Conservation (phyloP, 345 rosid genomes). For the Rhodamnia argentea region DNA sequence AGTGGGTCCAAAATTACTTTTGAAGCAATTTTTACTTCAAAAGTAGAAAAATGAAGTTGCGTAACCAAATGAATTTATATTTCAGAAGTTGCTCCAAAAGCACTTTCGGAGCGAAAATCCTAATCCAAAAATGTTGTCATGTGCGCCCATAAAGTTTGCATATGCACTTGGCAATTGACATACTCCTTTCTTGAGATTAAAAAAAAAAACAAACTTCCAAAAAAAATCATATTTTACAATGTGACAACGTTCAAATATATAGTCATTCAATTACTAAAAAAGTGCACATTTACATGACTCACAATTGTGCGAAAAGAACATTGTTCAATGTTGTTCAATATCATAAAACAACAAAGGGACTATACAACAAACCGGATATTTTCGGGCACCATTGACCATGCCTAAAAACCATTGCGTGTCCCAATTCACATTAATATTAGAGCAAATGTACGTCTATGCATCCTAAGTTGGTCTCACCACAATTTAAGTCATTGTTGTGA, state of each 20-base stretch:
- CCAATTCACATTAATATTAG: not conserved
- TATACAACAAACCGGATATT: not conserved
- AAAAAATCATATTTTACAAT: not conserved
- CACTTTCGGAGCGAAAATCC: too few species aligned
- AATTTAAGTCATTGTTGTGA: not conserved
- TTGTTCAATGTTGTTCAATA: rapidly evolving
- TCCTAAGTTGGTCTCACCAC: not conserved
- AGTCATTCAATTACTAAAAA: not conserved
- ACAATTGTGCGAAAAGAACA: not conserved
- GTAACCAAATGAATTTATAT: too few species aligned
- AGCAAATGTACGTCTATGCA: not conserved
- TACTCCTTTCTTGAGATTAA: not conserved
- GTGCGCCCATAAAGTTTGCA: not conserved
- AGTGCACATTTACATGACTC: not conserved
- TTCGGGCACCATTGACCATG: rapidly evolving
- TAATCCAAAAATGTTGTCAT: too few species aligned
- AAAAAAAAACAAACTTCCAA: not conserved
- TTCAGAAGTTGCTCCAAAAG: too few species aligned
- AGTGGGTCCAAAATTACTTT: too few species aligned
- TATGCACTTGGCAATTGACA: not conserved
- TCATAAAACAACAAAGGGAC: not conserved
- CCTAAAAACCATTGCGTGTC: not conserved
- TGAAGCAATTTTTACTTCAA: too few species aligned
- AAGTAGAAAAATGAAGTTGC: too few species aligned
- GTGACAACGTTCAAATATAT: not conserved